phyloP scores from a whole-genome alignment of 2,329 filamentous ascomycete genomes.

The Pseudogymnoascus sp. region DNA sequence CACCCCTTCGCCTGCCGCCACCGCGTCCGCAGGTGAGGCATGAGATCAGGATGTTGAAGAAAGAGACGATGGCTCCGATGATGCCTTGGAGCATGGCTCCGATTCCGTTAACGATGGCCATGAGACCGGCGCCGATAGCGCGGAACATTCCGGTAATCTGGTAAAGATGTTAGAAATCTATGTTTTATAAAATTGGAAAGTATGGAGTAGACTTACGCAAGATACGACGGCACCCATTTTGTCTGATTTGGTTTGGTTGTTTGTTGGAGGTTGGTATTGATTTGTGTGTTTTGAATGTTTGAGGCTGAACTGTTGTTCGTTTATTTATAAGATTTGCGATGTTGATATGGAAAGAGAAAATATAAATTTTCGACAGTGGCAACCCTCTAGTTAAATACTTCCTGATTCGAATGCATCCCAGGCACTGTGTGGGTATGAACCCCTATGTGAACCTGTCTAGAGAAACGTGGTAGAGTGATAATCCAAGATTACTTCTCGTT shows the following conservation, averaged over 20 bases:
- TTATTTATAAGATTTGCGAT: background rate
- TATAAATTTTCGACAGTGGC: background rate
- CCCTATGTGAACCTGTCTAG: background rate
- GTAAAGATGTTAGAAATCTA: constrained; percentile 12
- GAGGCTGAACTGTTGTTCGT: background rate
- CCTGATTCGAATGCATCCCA: background rate
- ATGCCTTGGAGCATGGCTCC: constrained; percentile 29
- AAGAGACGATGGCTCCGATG: constrained; percentile 24
- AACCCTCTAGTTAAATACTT: background rate
- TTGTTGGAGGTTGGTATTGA: constrained; percentile 13
- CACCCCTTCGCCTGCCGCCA: constrained; percentile 21
- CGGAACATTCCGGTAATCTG: constrained; percentile 26
- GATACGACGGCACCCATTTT: constrained; percentile 31
- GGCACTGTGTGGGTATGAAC: background rate
- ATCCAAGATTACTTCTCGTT: background rate
- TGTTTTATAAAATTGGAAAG: background rate
- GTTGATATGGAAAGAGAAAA: constrained; percentile 5
- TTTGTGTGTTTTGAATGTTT: constrained; percentile 8
- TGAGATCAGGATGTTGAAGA: constrained; percentile 31
- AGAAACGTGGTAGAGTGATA: background rate
- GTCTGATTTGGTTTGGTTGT: constrained; percentile 15
- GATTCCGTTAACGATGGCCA: constrained; percentile 48
- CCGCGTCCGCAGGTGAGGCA: constrained; percentile 30
- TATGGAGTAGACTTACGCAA: constrained; percentile 23
- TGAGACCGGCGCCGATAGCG: constrained; percentile 27